phyloP scores from a whole-genome alignment of 2,329 filamentous ascomycete genomes.

The Colletotrichum sp. region DNA sequence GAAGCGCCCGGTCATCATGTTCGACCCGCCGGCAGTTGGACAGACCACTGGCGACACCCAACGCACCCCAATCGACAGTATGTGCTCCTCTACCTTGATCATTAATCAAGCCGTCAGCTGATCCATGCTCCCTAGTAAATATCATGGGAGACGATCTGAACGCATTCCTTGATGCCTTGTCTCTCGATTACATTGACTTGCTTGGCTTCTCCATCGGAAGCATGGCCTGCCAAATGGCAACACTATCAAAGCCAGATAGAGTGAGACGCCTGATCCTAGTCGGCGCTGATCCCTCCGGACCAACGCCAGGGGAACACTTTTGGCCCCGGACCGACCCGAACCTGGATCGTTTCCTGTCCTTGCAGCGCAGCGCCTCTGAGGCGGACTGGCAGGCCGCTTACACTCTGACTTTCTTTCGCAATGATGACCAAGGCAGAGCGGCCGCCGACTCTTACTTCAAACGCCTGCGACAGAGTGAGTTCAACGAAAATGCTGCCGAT shows the following conservation, averaged over 20 bases:
- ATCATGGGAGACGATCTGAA: slow-evolving; percentile 7
- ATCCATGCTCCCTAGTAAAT: background rate
- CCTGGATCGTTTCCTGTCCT: background rate
- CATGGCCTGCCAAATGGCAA: slow-evolving; percentile 9
- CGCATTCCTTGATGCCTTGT: slow-evolving; percentile 4
- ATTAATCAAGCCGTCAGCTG: background rate
- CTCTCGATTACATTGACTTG: background rate
- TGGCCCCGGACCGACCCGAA: slow-evolving; percentile 8
- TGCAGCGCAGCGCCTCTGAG: background rate
- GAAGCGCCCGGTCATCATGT: slow-evolving; percentile 12
- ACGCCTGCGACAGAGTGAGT: background rate
- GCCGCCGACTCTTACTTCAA: background rate
- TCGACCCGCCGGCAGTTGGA: slow-evolving; percentile 4
- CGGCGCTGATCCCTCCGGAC: background rate
- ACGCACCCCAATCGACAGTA: background rate
- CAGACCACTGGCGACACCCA: background rate
- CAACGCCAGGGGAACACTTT: background rate
- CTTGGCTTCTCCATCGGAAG: slow-evolving; percentile 3
- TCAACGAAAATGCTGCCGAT: background rate
- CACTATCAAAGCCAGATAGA: background rate
- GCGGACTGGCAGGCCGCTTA: background rate
- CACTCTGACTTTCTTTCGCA: background rate
- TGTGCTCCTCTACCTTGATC: background rate
- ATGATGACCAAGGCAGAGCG: background rate
- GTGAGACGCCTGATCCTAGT: background rate